Percentiles rank a stretch among this genome's conserved stretches.
Conservation (phyloP, 106 monocot species). For the Dactylorhiza incarnata region DNA sequence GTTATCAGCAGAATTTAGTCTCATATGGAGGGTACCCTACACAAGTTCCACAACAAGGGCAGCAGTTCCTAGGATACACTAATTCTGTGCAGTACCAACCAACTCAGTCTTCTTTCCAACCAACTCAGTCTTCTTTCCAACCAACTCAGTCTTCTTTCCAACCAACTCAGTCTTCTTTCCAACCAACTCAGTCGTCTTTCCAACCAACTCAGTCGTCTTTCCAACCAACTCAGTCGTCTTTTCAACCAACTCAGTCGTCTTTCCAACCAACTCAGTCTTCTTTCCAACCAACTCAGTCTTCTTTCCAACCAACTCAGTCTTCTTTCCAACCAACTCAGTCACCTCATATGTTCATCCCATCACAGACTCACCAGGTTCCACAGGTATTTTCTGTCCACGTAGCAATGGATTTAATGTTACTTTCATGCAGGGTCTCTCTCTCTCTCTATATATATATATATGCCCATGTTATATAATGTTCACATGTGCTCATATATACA, state of each 20-base stretch:
- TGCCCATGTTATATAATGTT: too few relatives aligned
- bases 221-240: background rate
- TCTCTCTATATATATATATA: background rate
- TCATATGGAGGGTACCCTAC: constrained; percentile 47
- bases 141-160: background rate
- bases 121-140: constrained; percentile 6
- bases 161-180: constrained; percentile 5
- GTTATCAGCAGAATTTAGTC: constrained; percentile 35
- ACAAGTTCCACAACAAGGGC: constrained; percentile 22
- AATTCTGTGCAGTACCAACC: constrained; percentile 39
- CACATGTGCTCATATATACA: background rate
- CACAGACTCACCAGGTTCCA: constrained; percentile 33
- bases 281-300: background rate
- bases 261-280: background rate
- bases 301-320: background rate
- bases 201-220: constrained; percentile 4
- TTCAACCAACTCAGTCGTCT: background rate
- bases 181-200: background rate
- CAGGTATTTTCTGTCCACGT: constrained; percentile 33
- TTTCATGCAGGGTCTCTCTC: background rate
- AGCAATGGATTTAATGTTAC: background rate
- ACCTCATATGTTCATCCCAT: constrained; percentile 65
- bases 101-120: background rate
- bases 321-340: background rate
- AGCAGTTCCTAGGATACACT: constrained; percentile 25